Conservation (phyloP, 495 filamentous ascomycete species). For the Tetracladium setigerum region DNA sequence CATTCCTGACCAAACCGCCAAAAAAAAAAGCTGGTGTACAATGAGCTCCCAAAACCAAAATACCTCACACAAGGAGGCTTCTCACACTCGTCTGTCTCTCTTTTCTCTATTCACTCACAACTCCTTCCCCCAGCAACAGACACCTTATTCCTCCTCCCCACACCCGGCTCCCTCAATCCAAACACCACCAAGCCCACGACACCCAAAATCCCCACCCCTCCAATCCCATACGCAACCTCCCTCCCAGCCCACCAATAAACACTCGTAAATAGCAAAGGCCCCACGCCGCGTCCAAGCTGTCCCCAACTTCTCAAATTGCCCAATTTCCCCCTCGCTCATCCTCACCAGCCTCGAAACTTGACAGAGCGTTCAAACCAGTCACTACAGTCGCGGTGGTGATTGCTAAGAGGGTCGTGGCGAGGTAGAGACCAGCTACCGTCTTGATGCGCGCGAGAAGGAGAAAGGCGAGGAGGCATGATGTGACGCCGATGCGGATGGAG, state of each 20-base stretch:
- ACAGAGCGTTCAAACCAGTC: conserved; percentile 83
- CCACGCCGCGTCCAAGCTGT: conserved; percentile 78
- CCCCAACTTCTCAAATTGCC: conserved; percentile 78
- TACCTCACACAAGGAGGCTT: no score
- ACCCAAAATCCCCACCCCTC: conserved; percentile 67
- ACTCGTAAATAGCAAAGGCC: conserved; percentile 86
- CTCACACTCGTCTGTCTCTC: no score
- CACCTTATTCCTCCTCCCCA: conserved; percentile 14
- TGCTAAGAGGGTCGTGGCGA: conserved; percentile 73
- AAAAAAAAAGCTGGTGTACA: no score
- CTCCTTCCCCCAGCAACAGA: no score
- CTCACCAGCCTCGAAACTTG: conserved; percentile 78
- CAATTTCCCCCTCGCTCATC: conserved; percentile 78
- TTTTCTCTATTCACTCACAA: no score
- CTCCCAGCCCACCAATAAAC: conserved; percentile 98
- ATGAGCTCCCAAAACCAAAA: no score
- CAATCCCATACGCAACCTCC: conserved; percentile 73
- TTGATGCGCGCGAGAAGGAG: conserved; percentile 64
- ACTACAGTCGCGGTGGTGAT: conserved; percentile 91
- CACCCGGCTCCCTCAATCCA: conserved; percentile 45
- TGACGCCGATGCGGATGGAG: conserved; percentile 70
- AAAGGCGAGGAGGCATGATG: conserved; percentile 71
- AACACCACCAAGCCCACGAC: conserved; percentile 67
- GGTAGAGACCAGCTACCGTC: conserved; percentile 62
- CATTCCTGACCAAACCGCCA: no score